Base-by-base conservation (phyloP, 306 rosid species). In the Cotoneaster glaucophyllus region DNA sequence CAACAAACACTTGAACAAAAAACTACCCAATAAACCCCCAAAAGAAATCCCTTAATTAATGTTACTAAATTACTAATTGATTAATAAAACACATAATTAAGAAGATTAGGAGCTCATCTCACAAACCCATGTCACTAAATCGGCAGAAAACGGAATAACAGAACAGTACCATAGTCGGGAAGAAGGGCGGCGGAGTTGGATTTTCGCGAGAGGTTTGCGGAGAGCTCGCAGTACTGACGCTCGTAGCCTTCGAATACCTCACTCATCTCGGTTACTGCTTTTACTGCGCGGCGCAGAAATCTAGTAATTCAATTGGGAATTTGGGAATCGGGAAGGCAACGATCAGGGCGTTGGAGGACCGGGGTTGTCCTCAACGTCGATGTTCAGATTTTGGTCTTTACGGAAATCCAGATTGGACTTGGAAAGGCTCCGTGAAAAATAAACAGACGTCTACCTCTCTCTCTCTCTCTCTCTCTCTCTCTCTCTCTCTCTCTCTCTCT, bases 191-290 rank as follows among this genome's bases (percentile, higher is more conserved):
- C 63, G 3, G 96, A 87, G 84, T 75, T 86, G 71, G 93, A 92
- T 90, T 92, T 92, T 28, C 96, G 87, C 2, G 97, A 84, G 71
- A 92, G 90, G 79, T 88, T 90, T 56, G 93, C 92, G 52, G 97
- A 92, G 78, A 92, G 97, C 75, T 92, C 97, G 58, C 96, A 92
- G 88, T 90, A 92, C 78, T 92, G 97, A 65, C 97, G 96, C 83
- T 92, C 97, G 80, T 92, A 92, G 26, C 97, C 96, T 86, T 92
- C 92, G 72, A 90, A 92, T 11, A 92, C 96, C 69, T 84, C 87
- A 63, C 97, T 92, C 97, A 92, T 92, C 57, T 81, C 48, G 45
- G 10, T 50, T 17, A 17, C 54, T 15, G 19, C 2, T 11, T 4
- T 31, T 8, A 31, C 56, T 12, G 28, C 32, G 17, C 10, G 11